These are phyloP conservation scores for Gastrolobium bilobum DNA, from an alignment of 306 rosid genomes.

Conservation along the genomic window DNA sequence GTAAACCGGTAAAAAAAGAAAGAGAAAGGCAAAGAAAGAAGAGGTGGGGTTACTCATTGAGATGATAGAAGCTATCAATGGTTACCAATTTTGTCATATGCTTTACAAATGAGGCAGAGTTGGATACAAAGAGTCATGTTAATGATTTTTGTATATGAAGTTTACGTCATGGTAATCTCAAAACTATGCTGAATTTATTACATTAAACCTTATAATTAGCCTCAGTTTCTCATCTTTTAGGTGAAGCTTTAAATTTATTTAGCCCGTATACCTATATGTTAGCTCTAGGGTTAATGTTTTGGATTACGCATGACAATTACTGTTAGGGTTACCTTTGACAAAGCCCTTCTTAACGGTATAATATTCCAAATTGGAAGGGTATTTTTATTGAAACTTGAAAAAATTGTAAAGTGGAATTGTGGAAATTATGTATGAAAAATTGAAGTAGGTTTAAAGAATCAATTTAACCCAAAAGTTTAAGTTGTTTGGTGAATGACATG, in stretches of 20 bases:
- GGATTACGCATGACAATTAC: neutral
- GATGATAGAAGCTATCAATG: slow-evolving; percentile 20
- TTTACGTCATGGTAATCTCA: neutral
- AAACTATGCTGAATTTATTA: neutral
- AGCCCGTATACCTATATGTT: neutral
- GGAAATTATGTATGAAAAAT: neutral
- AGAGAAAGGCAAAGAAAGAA: neutral
- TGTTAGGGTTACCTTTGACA: neutral
- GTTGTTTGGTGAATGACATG: no score
- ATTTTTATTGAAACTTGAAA: neutral
- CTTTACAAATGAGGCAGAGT: slow-evolving; percentile 5
- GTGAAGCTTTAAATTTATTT: neutral
- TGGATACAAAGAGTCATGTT: neutral
- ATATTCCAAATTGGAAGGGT: neutral
- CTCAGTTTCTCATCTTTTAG: neutral
- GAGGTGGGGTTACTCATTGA: neutral
- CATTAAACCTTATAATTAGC: neutral
- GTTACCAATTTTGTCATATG: slow-evolving; percentile 6
- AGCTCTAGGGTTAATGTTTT: neutral
- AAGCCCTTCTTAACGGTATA: neutral
- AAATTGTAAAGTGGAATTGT: neutral
- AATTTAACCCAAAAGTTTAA: no score
- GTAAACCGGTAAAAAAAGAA: neutral
- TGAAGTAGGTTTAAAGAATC: neutral
- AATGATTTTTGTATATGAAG: no score